Percentiles rank a stretch among this genome's conserved stretches.
phyloP scores from a whole-genome alignment of 345 rosid species.

The Pugionium cornutum region DNA sequence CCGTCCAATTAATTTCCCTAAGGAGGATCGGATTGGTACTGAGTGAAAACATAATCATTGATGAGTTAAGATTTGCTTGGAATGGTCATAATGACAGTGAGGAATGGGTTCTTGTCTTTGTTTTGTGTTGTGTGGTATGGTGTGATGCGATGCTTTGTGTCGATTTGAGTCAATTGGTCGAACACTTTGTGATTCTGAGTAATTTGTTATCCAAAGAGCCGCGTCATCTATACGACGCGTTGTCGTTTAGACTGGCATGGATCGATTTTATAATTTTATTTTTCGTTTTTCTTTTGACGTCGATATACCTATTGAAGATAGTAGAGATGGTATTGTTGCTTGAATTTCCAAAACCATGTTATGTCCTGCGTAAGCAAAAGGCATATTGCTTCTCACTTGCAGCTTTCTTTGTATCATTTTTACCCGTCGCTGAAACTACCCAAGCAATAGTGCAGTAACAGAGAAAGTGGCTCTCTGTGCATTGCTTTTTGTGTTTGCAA shows the following conservation, averaged over 20 bases:
- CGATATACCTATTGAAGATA: too few relatives aligned
- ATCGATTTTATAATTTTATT: too few relatives aligned
- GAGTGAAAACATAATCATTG: conserved; percentile 4
- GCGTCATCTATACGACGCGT: too few relatives aligned
- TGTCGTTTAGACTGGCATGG: not conserved
- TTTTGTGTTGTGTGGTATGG: not conserved
- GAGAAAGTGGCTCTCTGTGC: not conserved
- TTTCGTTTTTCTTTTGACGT: too few relatives aligned
- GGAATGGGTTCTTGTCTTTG: conserved; percentile 1
- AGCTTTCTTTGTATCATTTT: conserved; percentile 46
- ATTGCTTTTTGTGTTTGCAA: not conserved
- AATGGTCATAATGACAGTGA: conserved; percentile 15
- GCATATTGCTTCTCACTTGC: conserved; percentile 49
- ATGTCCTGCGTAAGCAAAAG: conserved; percentile 67
- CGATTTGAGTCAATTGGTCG: not conserved
- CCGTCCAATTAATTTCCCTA: not conserved
- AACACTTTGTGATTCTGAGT: too few relatives aligned
- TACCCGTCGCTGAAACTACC: conserved; percentile 49
- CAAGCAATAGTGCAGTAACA: conserved; percentile 64
- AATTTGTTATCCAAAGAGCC: not conserved
- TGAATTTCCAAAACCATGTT: conserved; percentile 50
- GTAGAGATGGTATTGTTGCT: too few relatives aligned
- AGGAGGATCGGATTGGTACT: conserved; percentile 4
- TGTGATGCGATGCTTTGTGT: not conserved
- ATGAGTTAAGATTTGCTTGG: not conserved